Conservation (phyloP, 2,329 filamentous ascomycete genomes). For the Colletotrichum liriopes region DNA sequence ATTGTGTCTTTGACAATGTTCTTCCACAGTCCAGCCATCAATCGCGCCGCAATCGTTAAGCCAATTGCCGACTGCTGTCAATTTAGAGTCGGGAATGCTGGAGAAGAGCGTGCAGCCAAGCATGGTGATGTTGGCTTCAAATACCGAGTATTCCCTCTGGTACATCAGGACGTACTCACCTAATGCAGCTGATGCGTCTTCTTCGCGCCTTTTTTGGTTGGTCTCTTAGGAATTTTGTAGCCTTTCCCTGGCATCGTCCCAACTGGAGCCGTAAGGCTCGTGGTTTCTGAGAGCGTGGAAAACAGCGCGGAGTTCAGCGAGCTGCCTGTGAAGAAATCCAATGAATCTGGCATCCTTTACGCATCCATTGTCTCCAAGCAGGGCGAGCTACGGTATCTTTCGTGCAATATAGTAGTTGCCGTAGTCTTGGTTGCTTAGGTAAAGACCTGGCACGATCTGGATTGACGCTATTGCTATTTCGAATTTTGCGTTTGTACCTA, state of each 20-base stretch:
- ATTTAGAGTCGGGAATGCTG: neutral
- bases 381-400: constrained; percentile 65
- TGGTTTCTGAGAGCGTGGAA: constrained; percentile 71
- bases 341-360: constrained; percentile 58
- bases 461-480: constrained; percentile 39
- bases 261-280: constrained; percentile 64
- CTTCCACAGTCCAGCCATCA: constrained; percentile 54
- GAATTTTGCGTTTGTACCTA: neutral
- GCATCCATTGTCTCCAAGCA: constrained; percentile 71
- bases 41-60: constrained; percentile 68
- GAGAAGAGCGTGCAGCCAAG: constrained; percentile 52
- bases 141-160: constrained; percentile 47
- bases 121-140: constrained; percentile 48
- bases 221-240: constrained; percentile 51
- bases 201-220: constrained; percentile 23
- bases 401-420: constrained; percentile 64
- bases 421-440: constrained; percentile 69
- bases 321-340: constrained; percentile 63
- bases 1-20: constrained; percentile 55
- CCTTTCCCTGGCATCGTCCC: constrained; percentile 49
- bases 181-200: constrained; percentile 44
- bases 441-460: constrained; percentile 71
- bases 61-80: constrained; percentile 54
- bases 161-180: constrained; percentile 60
- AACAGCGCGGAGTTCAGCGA: constrained; percentile 63